Conservation (phyloP, 2,329 filamentous ascomycete species). For the Nothomitra cinnamomea region DNA sequence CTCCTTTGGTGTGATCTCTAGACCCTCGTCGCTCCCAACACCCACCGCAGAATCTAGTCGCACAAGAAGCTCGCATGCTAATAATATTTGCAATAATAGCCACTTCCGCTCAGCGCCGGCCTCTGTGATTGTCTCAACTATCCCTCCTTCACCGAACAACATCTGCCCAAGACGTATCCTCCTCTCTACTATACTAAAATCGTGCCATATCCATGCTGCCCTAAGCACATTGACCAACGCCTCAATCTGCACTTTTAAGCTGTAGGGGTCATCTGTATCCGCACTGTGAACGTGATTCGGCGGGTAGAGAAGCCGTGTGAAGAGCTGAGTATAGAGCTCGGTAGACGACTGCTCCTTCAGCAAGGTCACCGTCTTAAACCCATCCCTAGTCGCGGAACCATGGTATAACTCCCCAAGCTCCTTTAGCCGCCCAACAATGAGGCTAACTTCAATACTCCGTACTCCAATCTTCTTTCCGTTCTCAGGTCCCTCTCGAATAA, state of each 20-base stretch:
- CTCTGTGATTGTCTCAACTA: slow-evolving; percentile 31
- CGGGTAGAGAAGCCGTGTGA: slow-evolving; percentile 28
- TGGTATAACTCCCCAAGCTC: slow-evolving; percentile 36
- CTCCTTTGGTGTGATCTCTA: slow-evolving; percentile 36
- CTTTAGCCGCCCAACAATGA: slow-evolving; percentile 20
- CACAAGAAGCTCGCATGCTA: slow-evolving; percentile 48
- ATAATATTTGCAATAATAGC: slow-evolving; percentile 47
- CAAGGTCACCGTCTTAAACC: slow-evolving; percentile 36
- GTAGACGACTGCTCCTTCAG: slow-evolving; percentile 32
- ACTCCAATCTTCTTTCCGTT: slow-evolving; percentile 22
- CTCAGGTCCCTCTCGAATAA: slow-evolving; percentile 16
- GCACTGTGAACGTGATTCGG: slow-evolving; percentile 30
- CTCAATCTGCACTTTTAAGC: slow-evolving; percentile 53
- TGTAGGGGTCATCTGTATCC: slow-evolving; percentile 41
- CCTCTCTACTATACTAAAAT: slow-evolving; percentile 61
- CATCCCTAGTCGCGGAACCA: slow-evolving; percentile 23
- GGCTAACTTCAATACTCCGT: slow-evolving; percentile 17
- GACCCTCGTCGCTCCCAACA: slow-evolving; percentile 37
- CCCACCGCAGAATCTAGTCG: slow-evolving; percentile 46
- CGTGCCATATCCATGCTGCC: slow-evolving; percentile 51
- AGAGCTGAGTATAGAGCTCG: slow-evolving; percentile 46
- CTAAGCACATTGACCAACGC: slow-evolving; percentile 48
- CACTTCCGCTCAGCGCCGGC: slow-evolving; percentile 47
- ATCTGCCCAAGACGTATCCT: slow-evolving; percentile 56
- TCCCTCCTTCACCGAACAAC: slow-evolving; percentile 26